Conservation (phyloP, 2,329 filamentous ascomycete genomes). For the Nemania serpens region DNA sequence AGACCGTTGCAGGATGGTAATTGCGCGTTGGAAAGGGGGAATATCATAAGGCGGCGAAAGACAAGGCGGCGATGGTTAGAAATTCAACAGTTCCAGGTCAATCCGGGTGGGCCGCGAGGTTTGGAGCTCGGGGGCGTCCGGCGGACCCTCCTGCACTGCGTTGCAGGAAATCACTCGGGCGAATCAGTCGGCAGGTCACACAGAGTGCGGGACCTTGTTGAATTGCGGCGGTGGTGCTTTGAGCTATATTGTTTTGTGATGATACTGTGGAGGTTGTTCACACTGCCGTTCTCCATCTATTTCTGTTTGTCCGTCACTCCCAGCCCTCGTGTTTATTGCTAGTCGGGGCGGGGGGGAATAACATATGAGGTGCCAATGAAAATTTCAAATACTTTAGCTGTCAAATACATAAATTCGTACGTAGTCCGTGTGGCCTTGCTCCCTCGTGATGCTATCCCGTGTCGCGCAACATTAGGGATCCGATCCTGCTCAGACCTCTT, state of each 20-base stretch:
- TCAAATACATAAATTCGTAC: conserved; percentile 32
- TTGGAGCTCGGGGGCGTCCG: conserved; percentile 6
- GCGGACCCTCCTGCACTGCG: neutral
- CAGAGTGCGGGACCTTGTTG: conserved; percentile 27
- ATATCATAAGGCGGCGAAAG: conserved; percentile 4
- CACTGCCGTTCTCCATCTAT: conserved; percentile 29
- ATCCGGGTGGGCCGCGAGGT: conserved; percentile 28
- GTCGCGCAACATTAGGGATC: no score
- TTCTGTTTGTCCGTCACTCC: conserved; percentile 24
- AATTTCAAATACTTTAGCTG: conserved; percentile 30
- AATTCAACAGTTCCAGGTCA: conserved; percentile 23
- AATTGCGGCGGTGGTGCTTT: conserved; percentile 30
- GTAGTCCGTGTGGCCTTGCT: neutral
- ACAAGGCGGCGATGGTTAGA: conserved; percentile 14
- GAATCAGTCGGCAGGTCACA: conserved; percentile 4
- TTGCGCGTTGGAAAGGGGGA: conserved; percentile 30
- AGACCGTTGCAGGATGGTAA: conserved; percentile 22
- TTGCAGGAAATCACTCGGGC: conserved; percentile 1
- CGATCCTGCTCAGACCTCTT: no score
- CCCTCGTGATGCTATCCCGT: neutral
- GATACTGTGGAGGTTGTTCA: conserved; percentile 35
- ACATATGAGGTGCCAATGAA: conserved; percentile 33
- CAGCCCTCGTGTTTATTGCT: conserved; percentile 20
- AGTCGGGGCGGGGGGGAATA: conserved; percentile 21
- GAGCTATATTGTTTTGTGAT: conserved; percentile 32